Conservation (phyloP, 768 basidiomycete genomes). For the Boletus tomentosulus region DNA sequence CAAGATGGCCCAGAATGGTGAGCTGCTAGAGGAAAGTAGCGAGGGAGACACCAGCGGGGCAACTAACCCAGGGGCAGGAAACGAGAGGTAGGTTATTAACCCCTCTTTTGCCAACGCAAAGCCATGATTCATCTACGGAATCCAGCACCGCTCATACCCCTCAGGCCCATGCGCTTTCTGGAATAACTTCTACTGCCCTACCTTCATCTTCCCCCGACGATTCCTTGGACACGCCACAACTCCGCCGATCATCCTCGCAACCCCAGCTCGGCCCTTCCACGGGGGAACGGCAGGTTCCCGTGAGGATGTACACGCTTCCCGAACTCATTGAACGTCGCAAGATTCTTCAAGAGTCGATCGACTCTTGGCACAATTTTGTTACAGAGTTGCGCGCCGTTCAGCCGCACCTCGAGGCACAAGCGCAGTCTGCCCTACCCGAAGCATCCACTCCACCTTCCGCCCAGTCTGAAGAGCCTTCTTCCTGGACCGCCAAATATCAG, state of each 20-base stretch:
- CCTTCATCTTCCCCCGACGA: constrained; percentile 2
- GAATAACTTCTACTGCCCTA: not conserved
- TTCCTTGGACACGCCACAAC: constrained; percentile 16
- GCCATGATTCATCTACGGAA: constrained; percentile 3
- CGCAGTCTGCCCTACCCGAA: not conserved
- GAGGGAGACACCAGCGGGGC: not conserved
- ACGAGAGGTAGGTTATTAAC: constrained; percentile 14
- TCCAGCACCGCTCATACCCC: constrained; percentile 1
- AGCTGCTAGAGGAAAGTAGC: constrained; percentile 5
- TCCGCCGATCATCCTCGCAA: constrained; percentile 29
- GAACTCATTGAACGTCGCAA: constrained; percentile 25
- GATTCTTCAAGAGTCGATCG: constrained; percentile 26
- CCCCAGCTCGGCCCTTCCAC: constrained; percentile 21
- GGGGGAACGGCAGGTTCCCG: constrained; percentile 11
- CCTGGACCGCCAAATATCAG: constrained; percentile 18
- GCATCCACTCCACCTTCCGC: not conserved
- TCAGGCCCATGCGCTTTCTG: constrained; percentile 2
- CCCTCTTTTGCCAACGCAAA: constrained; percentile 4
- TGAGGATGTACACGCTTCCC: constrained; percentile 21
- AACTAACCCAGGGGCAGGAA: not conserved
- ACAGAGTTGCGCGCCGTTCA: constrained; percentile 16
- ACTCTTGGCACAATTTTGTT: constrained; percentile 18
- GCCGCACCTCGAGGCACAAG: constrained; percentile 11
- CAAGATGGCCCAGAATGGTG: constrained; percentile 24
- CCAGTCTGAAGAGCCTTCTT: constrained; percentile 14